A percentile compares a stretch with the other conserved stretches of the same genome.
These are phyloP conservation scores for Mortierella claussenii DNA, from an alignment of 192 early-diverging fungal species.

Conservation along the genomic window DNA sequence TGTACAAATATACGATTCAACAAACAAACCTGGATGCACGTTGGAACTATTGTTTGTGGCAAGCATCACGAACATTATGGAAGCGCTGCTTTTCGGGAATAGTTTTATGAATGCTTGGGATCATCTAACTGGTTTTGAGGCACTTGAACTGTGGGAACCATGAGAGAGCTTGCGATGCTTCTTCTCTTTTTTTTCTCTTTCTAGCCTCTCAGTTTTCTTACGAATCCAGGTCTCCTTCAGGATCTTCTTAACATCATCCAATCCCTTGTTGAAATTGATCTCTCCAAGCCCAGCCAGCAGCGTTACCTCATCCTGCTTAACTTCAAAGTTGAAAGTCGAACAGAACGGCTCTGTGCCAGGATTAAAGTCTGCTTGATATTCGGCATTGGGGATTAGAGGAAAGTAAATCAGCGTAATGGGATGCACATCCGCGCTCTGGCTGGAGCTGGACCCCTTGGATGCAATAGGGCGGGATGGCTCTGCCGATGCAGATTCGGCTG, in stretches of 20 bases:
- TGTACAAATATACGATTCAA: too few species aligned
- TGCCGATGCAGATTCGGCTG: background rate
- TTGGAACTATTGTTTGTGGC: too few species aligned
- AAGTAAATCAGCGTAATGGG: conserved; percentile 69
- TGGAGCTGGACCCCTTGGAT: background rate
- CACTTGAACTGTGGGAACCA: too few species aligned
- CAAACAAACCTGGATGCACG: too few species aligned
- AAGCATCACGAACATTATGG: too few species aligned
- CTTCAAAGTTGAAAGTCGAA: conserved; percentile 75
- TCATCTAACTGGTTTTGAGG: too few species aligned
- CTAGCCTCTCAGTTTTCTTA: conserved; percentile 40
- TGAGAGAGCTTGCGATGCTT: conserved; percentile 14
- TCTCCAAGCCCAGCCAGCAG: conserved; percentile 67
- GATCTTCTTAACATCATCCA: conserved; percentile 44
- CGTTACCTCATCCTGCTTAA: conserved; percentile 72
- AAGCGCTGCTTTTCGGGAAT: too few species aligned
- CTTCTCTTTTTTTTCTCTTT: conserved; percentile 30
- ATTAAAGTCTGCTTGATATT: conserved; percentile 68
- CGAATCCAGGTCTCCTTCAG: conserved; percentile 51
- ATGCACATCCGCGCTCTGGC: conserved; percentile 11
- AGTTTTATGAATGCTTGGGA: too few species aligned
- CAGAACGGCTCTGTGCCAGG: conserved; percentile 73
- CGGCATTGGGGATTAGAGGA: conserved; percentile 69
- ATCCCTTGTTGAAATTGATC: conserved; percentile 49
- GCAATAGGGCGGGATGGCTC: background rate